phyloP scores from a whole-genome alignment of 148 eudicot species.

The Salicornia ramosissima region DNA sequence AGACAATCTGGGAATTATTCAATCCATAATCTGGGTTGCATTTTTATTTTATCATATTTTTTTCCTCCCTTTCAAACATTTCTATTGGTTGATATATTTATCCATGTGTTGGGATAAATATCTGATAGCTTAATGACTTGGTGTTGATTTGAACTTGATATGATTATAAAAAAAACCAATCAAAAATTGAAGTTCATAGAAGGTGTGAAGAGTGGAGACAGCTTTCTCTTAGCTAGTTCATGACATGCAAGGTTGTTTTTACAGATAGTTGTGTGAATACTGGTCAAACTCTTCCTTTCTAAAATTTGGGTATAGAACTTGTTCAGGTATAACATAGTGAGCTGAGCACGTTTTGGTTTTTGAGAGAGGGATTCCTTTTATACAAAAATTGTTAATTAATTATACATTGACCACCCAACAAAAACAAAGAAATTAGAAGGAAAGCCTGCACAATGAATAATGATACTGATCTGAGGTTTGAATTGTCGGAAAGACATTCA shows the following conservation, averaged over 20 bases:
- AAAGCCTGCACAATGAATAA: slow-evolving; percentile 8
- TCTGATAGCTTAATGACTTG: not conserved
- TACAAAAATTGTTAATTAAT: not conserved
- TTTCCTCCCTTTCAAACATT: no score
- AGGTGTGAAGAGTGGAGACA: slow-evolving; percentile 5
- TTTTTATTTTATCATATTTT: no score
- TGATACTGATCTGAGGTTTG: slow-evolving; percentile 6
- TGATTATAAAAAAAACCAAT: not conserved
- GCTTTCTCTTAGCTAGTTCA: slow-evolving; percentile 10
- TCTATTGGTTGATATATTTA: not conserved
- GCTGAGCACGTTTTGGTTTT: slow-evolving; percentile 29
- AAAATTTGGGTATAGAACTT: slow-evolving; percentile 8
- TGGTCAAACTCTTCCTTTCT: not conserved
- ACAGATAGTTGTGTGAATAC: not conserved
- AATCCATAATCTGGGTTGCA: not conserved
- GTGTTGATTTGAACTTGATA: not conserved
- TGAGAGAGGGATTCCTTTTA: not conserved
- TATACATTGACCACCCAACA: not conserved
- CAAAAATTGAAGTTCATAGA: not conserved
- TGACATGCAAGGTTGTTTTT: slow-evolving; percentile 13
- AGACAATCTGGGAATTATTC: not conserved
- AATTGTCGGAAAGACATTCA: slow-evolving; percentile 1
- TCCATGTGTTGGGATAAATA: slow-evolving; percentile 8
- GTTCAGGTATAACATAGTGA: slow-evolving; percentile 24
- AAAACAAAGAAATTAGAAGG: not conserved